A percentile compares a stretch with the other conserved stretches of the same genome.
Conservation (phyloP, 495 filamentous ascomycete genomes). For the Zalerion maritima region DNA sequence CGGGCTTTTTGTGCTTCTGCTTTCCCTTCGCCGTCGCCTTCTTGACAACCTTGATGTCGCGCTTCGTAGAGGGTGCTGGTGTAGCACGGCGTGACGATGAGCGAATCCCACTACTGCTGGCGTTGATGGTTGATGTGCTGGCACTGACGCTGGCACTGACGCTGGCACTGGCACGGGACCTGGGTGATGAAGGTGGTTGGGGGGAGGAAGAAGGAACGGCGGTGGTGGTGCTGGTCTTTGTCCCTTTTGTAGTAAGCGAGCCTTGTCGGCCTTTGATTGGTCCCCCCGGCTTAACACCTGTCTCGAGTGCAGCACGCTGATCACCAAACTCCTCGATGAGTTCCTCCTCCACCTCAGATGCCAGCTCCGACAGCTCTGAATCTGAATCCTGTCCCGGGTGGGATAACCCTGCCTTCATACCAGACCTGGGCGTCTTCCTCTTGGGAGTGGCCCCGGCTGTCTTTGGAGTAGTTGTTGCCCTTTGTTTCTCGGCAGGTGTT, state of each 20-base stretch:
- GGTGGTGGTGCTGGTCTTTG: slow-evolving; percentile 3
- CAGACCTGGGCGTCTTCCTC: slow-evolving; percentile 1
- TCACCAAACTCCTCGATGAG: slow-evolving; percentile 1
- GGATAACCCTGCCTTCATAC: background rate
- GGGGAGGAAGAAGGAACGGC: slow-evolving; percentile 6
- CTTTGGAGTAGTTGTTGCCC: slow-evolving; percentile 4
- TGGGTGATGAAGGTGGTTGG: slow-evolving; percentile 3
- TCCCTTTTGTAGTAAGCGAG: background rate
- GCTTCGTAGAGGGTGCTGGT: too few relatives aligned
- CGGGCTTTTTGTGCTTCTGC: too few relatives aligned
- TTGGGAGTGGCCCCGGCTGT: slow-evolving; percentile 3
- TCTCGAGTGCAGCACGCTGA: too few relatives aligned
- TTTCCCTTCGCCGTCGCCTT: too few relatives aligned
- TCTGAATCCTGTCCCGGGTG: slow-evolving; percentile 4
- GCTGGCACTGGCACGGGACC: background rate
- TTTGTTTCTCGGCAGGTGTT: too few relatives aligned
- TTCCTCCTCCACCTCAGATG: slow-evolving; percentile 8
- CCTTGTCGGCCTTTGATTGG: too few relatives aligned
- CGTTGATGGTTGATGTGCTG: slow-evolving; percentile 3
- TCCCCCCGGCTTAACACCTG: too few relatives aligned
- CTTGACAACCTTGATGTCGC: too few relatives aligned
- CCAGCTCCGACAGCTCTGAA: slow-evolving; percentile 8
- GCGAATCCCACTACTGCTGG: too few relatives aligned
- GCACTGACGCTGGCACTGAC: slow-evolving; percentile 4
- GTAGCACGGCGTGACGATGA: too few relatives aligned